These are phyloP conservation scores for Fusarium globosum DNA, from an alignment of 2,329 filamentous ascomycete species.

Conservation along the genomic window DNA sequence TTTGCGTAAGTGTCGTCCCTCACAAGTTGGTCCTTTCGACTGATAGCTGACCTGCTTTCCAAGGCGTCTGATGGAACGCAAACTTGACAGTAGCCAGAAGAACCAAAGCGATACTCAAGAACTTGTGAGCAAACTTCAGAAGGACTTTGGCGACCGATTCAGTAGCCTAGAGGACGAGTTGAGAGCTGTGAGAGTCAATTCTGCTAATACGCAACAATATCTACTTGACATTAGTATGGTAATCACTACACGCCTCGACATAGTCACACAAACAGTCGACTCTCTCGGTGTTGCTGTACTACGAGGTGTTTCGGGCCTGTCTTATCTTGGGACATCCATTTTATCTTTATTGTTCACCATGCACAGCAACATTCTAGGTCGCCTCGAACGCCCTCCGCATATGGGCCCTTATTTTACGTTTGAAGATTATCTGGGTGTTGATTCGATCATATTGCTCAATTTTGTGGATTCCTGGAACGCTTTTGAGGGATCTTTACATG, in stretches of 20 bases:
- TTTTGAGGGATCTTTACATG: neutral
- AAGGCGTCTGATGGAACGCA: neutral
- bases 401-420: neutral
- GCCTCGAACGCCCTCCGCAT: fast-evolving
- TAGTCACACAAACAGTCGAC: neutral
- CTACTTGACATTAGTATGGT: fast-evolving
- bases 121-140: neutral
- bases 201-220: fast-evolving
- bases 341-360: neutral
- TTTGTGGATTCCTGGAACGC: neutral
- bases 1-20: neutral
- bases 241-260: fast-evolving
- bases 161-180: fast-evolving
- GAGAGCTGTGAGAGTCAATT: fast-evolving
- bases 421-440: neutral
- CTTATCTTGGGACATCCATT: neutral
- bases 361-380: fast-evolving
- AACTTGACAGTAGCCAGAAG: fast-evolving
- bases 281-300: fast-evolving
- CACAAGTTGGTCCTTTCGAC: fast-evolving
- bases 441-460: neutral
- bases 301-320: fast-evolving
- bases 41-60: fast-evolving
- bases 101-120: fast-evolving
- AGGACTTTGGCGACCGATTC: neutral